A percentile compares a stretch with the other conserved stretches of the same genome.
Conservation (phyloP, 2,329 filamentous ascomycete genomes). For the Penicillium hordei region DNA sequence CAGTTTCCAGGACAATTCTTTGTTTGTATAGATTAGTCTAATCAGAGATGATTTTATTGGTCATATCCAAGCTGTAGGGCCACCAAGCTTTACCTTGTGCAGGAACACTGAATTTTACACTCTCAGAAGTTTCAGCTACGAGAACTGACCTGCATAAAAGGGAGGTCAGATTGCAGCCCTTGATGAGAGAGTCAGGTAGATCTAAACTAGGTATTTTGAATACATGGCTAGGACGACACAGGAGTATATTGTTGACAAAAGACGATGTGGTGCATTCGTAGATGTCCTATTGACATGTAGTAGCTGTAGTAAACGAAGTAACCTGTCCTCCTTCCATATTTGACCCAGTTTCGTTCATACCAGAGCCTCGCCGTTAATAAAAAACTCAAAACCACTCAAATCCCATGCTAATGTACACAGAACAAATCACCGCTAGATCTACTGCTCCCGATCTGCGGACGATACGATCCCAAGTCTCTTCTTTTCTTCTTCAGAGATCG, state of each 20-base stretch:
- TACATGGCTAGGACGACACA: not conserved
- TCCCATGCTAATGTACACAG: constrained; percentile 23
- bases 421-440: constrained; percentile 5
- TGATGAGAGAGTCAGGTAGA: not conserved
- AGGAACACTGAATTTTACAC: too few relatives aligned
- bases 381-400: constrained; percentile 4
- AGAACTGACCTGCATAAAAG: too few relatives aligned
- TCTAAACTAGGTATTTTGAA: not conserved
- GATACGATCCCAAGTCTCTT: constrained; percentile 8
- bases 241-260: not conserved
- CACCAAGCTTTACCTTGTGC: too few relatives aligned
- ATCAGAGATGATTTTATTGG: too few relatives aligned
- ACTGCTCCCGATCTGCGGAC: not conserved
- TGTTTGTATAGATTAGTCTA: too few relatives aligned
- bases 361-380: constrained; percentile 8
- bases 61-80: too few relatives aligned
- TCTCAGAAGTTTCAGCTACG: too few relatives aligned
- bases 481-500: constrained; percentile 28
- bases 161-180: not conserved
- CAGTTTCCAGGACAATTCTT: too few relatives aligned
- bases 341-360: constrained; percentile 5
- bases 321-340: constrained; percentile 9
- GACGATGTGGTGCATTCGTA: constrained; percentile 1
- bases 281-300: constrained; percentile 5
- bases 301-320: constrained; percentile 1